phyloP scores from a whole-genome alignment of 805 yeast genomes.

The Starmerella bacillaris region DNA sequence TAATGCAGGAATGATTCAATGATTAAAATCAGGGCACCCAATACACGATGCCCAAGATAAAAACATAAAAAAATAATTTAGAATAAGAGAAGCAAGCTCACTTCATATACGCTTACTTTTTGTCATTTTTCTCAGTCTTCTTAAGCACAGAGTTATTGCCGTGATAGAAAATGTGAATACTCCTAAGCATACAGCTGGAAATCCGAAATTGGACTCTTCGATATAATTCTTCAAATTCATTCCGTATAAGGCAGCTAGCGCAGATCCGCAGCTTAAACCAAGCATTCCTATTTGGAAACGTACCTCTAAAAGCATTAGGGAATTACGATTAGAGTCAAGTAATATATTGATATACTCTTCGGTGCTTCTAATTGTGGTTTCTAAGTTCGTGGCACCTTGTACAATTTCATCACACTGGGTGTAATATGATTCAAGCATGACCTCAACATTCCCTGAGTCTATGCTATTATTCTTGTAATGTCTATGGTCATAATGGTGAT shows the following conservation, averaged over 20 bases:
- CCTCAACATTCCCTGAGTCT: slow-evolving; percentile 75
- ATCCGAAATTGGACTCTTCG: slow-evolving; percentile 65
- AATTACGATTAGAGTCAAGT: slow-evolving; percentile 83
- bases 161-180: slow-evolving; percentile 27
- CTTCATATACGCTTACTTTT: slow-evolving; percentile 20
- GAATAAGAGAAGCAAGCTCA: too few relatives aligned
- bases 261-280: slow-evolving; percentile 64
- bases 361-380: slow-evolving; percentile 73
- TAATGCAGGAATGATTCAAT: too few relatives aligned
- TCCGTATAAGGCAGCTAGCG: slow-evolving; percentile 76
- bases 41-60: too few relatives aligned
- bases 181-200: slow-evolving; percentile 29
- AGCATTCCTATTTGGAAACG: slow-evolving; percentile 68
- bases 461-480: neutral
- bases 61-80: too few relatives aligned
- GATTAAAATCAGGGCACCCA: too few relatives aligned
- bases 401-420: slow-evolving; percentile 87
- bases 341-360: slow-evolving; percentile 91
- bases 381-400: slow-evolving; percentile 62
- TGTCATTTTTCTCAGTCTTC: slow-evolving; percentile 45
- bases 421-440: slow-evolving; percentile 77
- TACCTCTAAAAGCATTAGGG: slow-evolving; percentile 72
- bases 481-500: neutral
- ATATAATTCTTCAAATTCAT: slow-evolving; percentile 89
- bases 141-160: slow-evolving; percentile 38